These are phyloP conservation scores for Coniophora puteana DNA, from an alignment of 1,284 basidiomycete species.

Conservation along the genomic window DNA sequence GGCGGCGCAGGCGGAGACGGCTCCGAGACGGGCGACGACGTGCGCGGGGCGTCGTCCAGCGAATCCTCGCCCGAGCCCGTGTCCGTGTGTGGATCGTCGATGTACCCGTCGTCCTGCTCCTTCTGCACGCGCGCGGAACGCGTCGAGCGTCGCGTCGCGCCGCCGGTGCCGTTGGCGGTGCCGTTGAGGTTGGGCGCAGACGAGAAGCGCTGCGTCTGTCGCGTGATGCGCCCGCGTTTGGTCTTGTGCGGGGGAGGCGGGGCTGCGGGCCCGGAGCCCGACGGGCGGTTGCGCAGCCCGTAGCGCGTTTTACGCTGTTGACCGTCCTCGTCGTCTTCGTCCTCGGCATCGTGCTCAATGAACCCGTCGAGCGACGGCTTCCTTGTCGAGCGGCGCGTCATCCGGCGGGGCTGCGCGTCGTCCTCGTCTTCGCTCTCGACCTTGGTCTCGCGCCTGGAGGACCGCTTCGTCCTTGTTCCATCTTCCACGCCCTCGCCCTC, in stretches of 20 bases:
- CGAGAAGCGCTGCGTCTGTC: constrained; percentile 22
- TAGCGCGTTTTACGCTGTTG: constrained; percentile 29
- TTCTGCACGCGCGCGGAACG: constrained; percentile 22
- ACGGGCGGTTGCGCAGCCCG: constrained; percentile 31
- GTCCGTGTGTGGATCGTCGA: constrained; percentile 44
- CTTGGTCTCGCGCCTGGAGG: constrained; percentile 12
- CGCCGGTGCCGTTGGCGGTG: neutral
- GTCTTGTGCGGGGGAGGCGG: constrained; percentile 19
- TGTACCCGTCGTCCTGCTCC: constrained; percentile 51
- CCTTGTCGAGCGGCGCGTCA: constrained; percentile 15
- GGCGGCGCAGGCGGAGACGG: constrained; percentile 34
- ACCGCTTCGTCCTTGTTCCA: too few relatives aligned
- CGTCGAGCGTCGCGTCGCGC: constrained; percentile 23
- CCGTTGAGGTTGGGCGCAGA: too few relatives aligned
- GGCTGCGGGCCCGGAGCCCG: too few relatives aligned
- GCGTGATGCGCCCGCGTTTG: constrained; percentile 21
- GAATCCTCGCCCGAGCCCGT: constrained; percentile 58
- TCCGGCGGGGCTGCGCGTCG: constrained; percentile 29
- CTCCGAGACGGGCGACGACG: constrained; percentile 43
- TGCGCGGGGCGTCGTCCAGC: constrained; percentile 48
- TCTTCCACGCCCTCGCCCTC: constrained; percentile 28
- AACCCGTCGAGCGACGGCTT: constrained; percentile 27
- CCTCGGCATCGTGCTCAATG: constrained; percentile 52
- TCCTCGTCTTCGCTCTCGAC: constrained; percentile 34
- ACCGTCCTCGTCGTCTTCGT: constrained; percentile 57